Conservation (phyloP, 352 stramenopile species). For the Hyaloperonospora brassicae region DNA sequence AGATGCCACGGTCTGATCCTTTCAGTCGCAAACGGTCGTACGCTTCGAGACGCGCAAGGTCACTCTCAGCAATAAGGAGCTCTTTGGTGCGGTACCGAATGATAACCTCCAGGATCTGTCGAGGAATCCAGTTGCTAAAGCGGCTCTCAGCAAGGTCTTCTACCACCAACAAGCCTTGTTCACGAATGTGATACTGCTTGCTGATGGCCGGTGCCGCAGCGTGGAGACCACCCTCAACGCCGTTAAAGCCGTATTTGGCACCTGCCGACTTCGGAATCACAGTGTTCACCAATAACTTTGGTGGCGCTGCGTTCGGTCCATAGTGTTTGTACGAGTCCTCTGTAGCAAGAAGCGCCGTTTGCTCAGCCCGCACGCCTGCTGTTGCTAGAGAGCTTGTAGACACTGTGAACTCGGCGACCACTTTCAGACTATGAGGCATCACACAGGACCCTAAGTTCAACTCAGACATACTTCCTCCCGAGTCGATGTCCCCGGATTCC, state of each 20-base stretch:
- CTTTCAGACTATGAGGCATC: slow-evolving; percentile 30
- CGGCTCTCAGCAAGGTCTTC: slow-evolving; percentile 77
- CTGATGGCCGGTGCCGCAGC: slow-evolving; percentile 53
- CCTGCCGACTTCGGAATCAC: slow-evolving; percentile 65
- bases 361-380: slow-evolving; percentile 52
- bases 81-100: slow-evolving; percentile 72
- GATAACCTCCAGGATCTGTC: slow-evolving; percentile 75
- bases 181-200: slow-evolving; percentile 83
- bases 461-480: slow-evolving; percentile 17
- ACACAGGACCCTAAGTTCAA: slow-evolving; percentile 26
- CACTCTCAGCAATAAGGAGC: slow-evolving; percentile 61
- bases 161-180: slow-evolving; percentile 70
- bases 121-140: slow-evolving; percentile 78
- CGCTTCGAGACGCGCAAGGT: slow-evolving; percentile 66
- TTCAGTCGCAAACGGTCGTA: slow-evolving; percentile 75
- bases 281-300: slow-evolving; percentile 71
- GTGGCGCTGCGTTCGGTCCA: slow-evolving; percentile 40
- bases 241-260: slow-evolving; percentile 55
- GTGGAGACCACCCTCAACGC: slow-evolving; percentile 42
- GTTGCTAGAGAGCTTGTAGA: slow-evolving; percentile 57
- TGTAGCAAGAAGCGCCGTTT: slow-evolving; percentile 47
- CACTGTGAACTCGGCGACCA: slow-evolving; percentile 71
- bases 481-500: slow-evolving; percentile 31
- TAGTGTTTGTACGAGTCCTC: slow-evolving; percentile 75
- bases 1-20: slow-evolving; percentile 71